phyloP scores from a whole-genome alignment of 768 basidiomycete species.

The Fistulinella prunicolor region DNA sequence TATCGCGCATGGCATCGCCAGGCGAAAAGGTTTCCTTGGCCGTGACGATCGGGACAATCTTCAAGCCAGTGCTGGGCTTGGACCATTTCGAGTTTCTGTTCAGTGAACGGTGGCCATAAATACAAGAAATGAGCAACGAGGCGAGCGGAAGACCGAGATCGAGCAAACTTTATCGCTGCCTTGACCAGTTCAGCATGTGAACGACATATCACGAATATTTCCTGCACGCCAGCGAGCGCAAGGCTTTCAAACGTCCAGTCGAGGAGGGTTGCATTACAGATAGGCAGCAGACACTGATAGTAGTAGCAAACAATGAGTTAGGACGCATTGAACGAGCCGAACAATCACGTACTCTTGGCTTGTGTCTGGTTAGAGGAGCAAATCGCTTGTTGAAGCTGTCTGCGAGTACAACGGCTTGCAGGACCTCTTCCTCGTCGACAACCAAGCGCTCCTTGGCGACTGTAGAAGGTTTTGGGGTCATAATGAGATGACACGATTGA shows the following conservation, averaged over 20 bases:
- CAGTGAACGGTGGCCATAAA: background rate
- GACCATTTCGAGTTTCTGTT: slow-evolving; percentile 83
- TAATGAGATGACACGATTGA: slow-evolving; percentile 22
- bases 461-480: slow-evolving; percentile 62
- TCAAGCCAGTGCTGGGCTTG: slow-evolving; percentile 71
- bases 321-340: slow-evolving; percentile 8
- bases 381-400: slow-evolving; percentile 96
- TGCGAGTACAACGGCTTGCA: slow-evolving; percentile 94
- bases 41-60: slow-evolving; percentile 81
- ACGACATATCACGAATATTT: slow-evolving; percentile 93
- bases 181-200: slow-evolving; percentile 88
- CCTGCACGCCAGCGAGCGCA: slow-evolving; percentile 91
- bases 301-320: slow-evolving; percentile 18
- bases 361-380: slow-evolving; percentile 81
- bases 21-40: slow-evolving; percentile 85
- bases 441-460: slow-evolving; percentile 61
- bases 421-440: slow-evolving; percentile 75
- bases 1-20: slow-evolving; percentile 90
- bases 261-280: slow-evolving; percentile 90
- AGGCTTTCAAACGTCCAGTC: slow-evolving; percentile 98
- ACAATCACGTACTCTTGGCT: slow-evolving; percentile 67
- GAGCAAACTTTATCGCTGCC: slow-evolving; percentile 71
- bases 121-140: slow-evolving; percentile 7
- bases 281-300: slow-evolving; percentile 80
- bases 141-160: slow-evolving; percentile 11